Base-by-base conservation (phyloP, 805 yeast genomes). In the Cyberlindnera xylosilytica region DNA sequence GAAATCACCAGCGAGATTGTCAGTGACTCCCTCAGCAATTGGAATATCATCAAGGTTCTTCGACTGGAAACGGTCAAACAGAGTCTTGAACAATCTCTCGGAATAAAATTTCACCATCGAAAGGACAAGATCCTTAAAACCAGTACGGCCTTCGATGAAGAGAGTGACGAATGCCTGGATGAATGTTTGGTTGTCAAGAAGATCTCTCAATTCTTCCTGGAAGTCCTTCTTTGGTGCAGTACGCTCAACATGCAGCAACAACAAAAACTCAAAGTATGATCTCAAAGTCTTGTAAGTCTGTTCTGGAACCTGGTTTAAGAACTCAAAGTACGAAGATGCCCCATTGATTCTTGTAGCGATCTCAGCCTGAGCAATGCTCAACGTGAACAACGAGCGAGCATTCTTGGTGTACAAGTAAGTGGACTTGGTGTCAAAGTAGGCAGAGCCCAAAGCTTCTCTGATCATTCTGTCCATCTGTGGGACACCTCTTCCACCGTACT, bases 321-420 rank as follows among this genome's bases (percentile, higher is more conserved):
- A 64, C 3, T 57, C 56, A 1, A 41, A 42, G 22, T 64, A 61
- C 3, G 72, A 55, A 9, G 61, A 53, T 12, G 54, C 51, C 20
- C 61, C 60, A 33, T 73, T 71, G n/a, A 72, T 56, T 55, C 90
- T 69, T 1, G 80, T 68, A 0, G 81, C 53, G 18, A 82, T 73
- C 52, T 84, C 90, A 29, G 72, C 61, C 72, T 80, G 76, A 19
- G 74, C 68, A 20, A 83, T 69, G 0, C 81, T 73, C 46, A 73
- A 68, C 2, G 78, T 74, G 33, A 76, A 37, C n/a, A 30, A 38
- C 8, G 22, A 34, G 18, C 44, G 40, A 10, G 30, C 11, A 10
- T 32, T 32, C 30, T 34, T 36, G 34, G 43, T 20, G 6, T 27
- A 20, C 9, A 9, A 24, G 18, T n/a, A 33, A 12, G 31, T 30